Percentiles rank a stretch among this genome's conserved stretches.
These are phyloP conservation scores for Candida maltosa DNA, from an alignment of 805 yeast genomes.

Conservation along the genomic window DNA sequence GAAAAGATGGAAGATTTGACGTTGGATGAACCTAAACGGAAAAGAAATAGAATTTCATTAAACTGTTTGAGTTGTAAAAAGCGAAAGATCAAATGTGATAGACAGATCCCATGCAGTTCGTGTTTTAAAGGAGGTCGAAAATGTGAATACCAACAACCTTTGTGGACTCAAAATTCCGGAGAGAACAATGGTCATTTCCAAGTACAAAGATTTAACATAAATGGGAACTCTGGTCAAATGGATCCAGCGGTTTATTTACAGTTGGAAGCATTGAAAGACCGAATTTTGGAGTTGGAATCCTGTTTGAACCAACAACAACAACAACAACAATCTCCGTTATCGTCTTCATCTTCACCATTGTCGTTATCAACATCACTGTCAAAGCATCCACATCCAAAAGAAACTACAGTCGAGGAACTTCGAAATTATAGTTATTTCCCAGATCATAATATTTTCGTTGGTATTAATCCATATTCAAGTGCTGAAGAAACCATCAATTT, in stretches of 20 bases:
- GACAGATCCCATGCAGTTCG: constrained; percentile 31
- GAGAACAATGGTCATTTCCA: constrained; percentile 1
- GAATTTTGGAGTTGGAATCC: background rate
- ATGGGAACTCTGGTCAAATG: too few relatives aligned
- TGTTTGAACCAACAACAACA: too few relatives aligned
- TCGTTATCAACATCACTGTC: too few relatives aligned
- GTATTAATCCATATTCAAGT: constrained; percentile 21
- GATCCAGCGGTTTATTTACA: constrained; percentile 1
- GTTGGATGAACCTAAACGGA: constrained; percentile 10
- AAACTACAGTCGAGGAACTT: too few relatives aligned
- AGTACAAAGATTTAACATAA: constrained; percentile 5
- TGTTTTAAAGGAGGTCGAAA: constrained; percentile 22
- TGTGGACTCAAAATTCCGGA: constrained; percentile 2
- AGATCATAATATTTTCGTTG: constrained; percentile 12
- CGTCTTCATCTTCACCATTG: too few relatives aligned
- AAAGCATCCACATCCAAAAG: too few relatives aligned
- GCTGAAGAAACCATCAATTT: constrained; percentile 37
- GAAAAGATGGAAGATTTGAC: too few relatives aligned
- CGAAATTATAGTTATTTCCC: constrained; percentile 5
- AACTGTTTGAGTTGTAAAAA: constrained; percentile 33
- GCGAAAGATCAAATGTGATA: constrained; percentile 37
- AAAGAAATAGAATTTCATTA: constrained; percentile 25
- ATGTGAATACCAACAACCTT: constrained; percentile 22
- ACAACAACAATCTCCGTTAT: too few relatives aligned
- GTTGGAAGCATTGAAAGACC: background rate